Evolutionary conservation across 805 yeast genomes (phyloP), one percentile per base, ranked within the genome.

Genomic region (Kuraishia ogatae): DNA sequence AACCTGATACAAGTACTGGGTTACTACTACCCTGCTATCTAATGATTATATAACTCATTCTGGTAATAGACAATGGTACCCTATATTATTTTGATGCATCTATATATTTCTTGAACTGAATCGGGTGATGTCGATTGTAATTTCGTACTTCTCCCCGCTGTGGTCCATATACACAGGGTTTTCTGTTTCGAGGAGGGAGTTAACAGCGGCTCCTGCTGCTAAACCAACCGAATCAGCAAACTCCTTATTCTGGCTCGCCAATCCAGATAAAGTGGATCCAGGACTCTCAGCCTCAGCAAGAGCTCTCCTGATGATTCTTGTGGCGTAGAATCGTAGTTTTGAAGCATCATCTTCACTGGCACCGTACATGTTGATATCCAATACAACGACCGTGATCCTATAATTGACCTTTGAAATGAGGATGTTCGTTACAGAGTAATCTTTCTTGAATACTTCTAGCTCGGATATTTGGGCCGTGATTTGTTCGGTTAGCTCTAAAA

Each of bases 291-390:
- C 39, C 7, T 51, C 49, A 8, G 28, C 17, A 17, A 39, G 21
- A 4, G 35, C 64, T 17, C 66, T 68, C 48, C 69, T 64, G 2
- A 83, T 69, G 7, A 80, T 66, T 39, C 77, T 70, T 48, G 70
- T 66, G 2, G 79, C 68, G 56, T 83, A 83, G 57, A 74, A 76
- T 49, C 87, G 66, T 39, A 87, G 62, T 35, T 74, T 69, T 1
- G 81, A 67, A 64, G 87, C 93, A 50, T 86, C 91, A 55, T 85
- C 89, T 58, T 81, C 81, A 2, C 87, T 80, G 1, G 85, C 87
- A n/a, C 92, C 92, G 51, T 71, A 67, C 86, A 87, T 82, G 21
- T 66, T 67, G 2, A 87, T 60, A 55, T 72, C 76, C 19, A 85
- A 58, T 2, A 89, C 77, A 1, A 84, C 80, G 23, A 87, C 75